phyloP scores from a whole-genome alignment of 75 land plant species.

The Cupressus sempervirens region DNA sequence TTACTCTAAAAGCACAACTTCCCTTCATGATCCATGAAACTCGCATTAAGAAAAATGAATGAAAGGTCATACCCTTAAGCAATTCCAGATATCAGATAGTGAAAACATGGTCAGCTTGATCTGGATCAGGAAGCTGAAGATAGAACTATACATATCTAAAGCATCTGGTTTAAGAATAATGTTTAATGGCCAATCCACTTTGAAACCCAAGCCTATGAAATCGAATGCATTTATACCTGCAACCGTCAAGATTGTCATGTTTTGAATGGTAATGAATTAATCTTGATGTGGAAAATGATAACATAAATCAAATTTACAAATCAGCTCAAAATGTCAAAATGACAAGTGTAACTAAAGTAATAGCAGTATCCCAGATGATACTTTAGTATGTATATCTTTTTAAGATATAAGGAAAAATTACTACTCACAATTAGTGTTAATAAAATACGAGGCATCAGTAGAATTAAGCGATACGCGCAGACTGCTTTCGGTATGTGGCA shows the following conservation, averaged over 20 bases:
- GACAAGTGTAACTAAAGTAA: neutral
- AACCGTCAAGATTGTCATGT: neutral
- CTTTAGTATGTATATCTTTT: neutral
- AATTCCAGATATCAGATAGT: conserved; percentile 65
- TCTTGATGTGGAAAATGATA: neutral
- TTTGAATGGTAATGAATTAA: neutral
- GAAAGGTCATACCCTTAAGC: conserved; percentile 56
- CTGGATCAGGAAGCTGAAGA: conserved; percentile 72
- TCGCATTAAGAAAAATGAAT: neutral
- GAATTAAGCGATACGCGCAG: neutral
- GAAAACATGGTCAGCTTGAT: conserved; percentile 71
- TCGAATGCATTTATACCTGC: conserved; percentile 75
- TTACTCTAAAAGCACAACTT: neutral
- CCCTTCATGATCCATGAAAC: neutral
- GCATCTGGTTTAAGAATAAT: conserved; percentile 62
- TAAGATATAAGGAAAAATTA: neutral
- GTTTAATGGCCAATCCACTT: conserved; percentile 88
- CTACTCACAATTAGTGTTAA: conserved; percentile 8
- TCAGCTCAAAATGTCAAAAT: neutral
- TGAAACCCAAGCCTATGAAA: conserved; percentile 72
- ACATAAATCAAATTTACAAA: neutral
- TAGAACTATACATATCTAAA: conserved; percentile 56
- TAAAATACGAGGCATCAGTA: neutral
- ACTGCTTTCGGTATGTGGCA: neutral
- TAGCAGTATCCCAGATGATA: neutral